Conservation (phyloP, 1,284 basidiomycete genomes). For the Sanghuangporus sanghuang region DNA sequence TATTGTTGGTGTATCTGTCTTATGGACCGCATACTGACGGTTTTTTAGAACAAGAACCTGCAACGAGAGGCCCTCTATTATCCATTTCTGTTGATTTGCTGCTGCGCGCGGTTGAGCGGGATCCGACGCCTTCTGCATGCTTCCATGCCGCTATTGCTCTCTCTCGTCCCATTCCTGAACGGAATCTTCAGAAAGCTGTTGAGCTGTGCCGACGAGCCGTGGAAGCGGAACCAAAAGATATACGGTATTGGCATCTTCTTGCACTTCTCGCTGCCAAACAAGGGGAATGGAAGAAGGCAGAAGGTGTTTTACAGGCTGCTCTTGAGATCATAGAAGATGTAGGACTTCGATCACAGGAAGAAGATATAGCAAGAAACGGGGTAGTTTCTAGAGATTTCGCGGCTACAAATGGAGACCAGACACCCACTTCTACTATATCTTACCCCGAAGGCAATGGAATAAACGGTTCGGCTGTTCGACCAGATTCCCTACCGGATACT, state of each 20-base stretch:
- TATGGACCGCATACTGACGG: slow-evolving; percentile 1
- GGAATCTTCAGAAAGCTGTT: slow-evolving; percentile 67
- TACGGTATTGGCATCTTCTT: slow-evolving; percentile 89
- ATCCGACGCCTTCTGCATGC: slow-evolving; percentile 58
- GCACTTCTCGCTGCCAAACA: slow-evolving; percentile 76
- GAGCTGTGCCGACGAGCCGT: slow-evolving; percentile 70
- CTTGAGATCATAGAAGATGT: slow-evolving; percentile 45
- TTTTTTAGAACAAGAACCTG: slow-evolving; percentile 58
- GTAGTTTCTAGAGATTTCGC: slow-evolving; percentile 8
- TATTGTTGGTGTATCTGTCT: slow-evolving; percentile 21
- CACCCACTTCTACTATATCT: slow-evolving; percentile 1
- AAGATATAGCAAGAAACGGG: slow-evolving; percentile 19
- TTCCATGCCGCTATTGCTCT: slow-evolving; percentile 81
- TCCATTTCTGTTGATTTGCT: slow-evolving; percentile 56
- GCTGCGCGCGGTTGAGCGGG: slow-evolving; percentile 44
- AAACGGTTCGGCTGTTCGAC: slow-evolving; percentile 9
- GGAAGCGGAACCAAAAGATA: slow-evolving; percentile 67
- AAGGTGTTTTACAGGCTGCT: slow-evolving; percentile 72
- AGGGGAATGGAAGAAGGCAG: slow-evolving; percentile 80
- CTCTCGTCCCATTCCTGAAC: slow-evolving; percentile 56
- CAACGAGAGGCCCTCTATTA: slow-evolving; percentile 56
- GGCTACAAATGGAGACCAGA: slow-evolving; percentile 3
- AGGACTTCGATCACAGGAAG: slow-evolving; percentile 31
- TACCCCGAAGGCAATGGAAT: slow-evolving; percentile 11
- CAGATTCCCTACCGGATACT: slow-evolving; percentile 14